Percentiles rank a stretch among this genome's conserved stretches.
phyloP scores from a whole-genome alignment of 306 rosid species.

The Abrus pulchellus region DNA sequence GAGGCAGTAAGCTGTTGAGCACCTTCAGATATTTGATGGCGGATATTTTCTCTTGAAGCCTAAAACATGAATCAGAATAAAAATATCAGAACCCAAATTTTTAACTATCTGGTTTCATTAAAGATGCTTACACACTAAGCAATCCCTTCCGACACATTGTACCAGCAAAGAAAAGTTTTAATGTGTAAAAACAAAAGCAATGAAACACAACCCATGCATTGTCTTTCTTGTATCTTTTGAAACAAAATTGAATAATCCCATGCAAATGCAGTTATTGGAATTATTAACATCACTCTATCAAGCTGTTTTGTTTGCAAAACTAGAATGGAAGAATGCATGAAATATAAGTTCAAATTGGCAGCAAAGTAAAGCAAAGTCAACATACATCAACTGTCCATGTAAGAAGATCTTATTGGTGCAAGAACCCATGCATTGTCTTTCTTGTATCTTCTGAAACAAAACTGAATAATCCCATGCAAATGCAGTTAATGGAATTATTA shows the following conservation, averaged over 20 bases:
- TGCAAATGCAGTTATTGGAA: conserved; percentile 10
- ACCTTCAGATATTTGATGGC: conserved; percentile 72
- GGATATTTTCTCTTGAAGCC: conserved; percentile 78
- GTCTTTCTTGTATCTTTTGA: conserved; percentile 25
- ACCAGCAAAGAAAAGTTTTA: neutral
- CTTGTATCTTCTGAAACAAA: conserved; percentile 20
- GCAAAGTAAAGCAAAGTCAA: neutral
- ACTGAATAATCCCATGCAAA: neutral
- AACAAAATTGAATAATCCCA: conserved; percentile 5
- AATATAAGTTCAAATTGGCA: conserved; percentile 11
- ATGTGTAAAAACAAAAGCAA: conserved; percentile 7
- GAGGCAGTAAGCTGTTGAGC: conserved; percentile 61
- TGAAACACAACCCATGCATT: neutral
- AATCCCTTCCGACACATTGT: conserved; percentile 3
- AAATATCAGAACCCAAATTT: conserved; percentile 31
- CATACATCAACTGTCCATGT: conserved; percentile 1
- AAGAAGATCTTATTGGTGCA: conserved; percentile 1
- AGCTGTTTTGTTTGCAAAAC: conserved; percentile 26
- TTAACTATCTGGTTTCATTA: conserved; percentile 7
- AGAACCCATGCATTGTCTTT: conserved; percentile 6
- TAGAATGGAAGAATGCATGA: neutral
- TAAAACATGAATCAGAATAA: conserved; percentile 50
- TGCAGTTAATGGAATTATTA: conserved; percentile 27
- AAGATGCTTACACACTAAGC: conserved; percentile 16
- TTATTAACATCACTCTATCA: conserved; percentile 17